phyloP scores from a whole-genome alignment of 2,329 filamentous ascomycete genomes.

The Neopestalotiopsis rosae region DNA sequence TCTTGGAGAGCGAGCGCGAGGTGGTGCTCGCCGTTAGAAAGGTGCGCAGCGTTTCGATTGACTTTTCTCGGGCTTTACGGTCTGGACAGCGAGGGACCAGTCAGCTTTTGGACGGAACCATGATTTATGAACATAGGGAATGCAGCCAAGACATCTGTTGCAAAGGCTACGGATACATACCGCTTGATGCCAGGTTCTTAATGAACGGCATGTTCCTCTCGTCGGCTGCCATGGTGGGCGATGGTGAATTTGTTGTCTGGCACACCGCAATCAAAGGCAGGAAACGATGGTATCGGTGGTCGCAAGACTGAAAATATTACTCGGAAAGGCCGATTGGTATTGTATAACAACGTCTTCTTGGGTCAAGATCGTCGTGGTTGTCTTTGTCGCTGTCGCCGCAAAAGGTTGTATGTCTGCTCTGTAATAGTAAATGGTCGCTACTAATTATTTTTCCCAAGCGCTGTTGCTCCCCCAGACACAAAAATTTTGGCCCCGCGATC shows the following conservation, averaged over 20 bases:
- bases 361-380: not conserved
- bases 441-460: not conserved
- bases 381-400: not conserved
- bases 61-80: constrained; percentile 76
- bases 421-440: not conserved
- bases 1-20: constrained; percentile 60
- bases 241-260: not conserved
- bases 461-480: constrained; percentile 4
- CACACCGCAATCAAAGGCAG: not conserved
- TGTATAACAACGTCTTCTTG: not conserved
- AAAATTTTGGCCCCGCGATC: constrained; percentile 20
- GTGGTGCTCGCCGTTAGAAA: constrained; percentile 71
- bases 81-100: constrained; percentile 53
- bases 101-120: constrained; percentile 2
- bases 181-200: constrained; percentile 82
- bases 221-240: constrained; percentile 42
- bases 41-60: constrained; percentile 75
- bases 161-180: constrained; percentile 51
- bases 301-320: not conserved
- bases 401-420: not conserved
- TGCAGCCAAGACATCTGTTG: not conserved
- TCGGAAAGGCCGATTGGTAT: not conserved
- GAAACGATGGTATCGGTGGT: not conserved
- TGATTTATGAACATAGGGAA: too few species aligned
- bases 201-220: constrained; percentile 73